phyloP scores from a whole-genome alignment of 2,329 filamentous ascomycete genomes.

The Aureobasidium sp. region DNA sequence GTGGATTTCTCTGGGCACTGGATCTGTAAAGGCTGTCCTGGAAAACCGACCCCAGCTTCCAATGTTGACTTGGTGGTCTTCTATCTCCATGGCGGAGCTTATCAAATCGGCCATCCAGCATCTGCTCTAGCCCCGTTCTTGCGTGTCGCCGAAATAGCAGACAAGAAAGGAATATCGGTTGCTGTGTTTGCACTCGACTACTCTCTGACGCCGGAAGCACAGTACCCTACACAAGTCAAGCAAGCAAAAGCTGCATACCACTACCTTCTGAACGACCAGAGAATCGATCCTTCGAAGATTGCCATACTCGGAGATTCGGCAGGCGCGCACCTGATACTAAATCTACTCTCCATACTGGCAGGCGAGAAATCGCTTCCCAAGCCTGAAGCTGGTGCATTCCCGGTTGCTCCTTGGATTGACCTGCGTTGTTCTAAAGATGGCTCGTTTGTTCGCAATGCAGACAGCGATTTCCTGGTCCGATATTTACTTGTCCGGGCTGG shows the following conservation, averaged over 20 bases:
- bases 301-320: neutral
- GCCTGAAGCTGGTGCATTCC: neutral
- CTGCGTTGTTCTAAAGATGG: neutral
- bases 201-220: constrained; percentile 10
- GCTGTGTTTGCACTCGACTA: constrained; percentile 13
- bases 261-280: neutral
- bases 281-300: neutral
- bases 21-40: neutral
- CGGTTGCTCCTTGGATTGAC: constrained; percentile 12
- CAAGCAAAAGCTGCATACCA: constrained; percentile 8
- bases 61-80: constrained; percentile 6
- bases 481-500: neutral
- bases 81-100: constrained; percentile 14
- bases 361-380: neutral
- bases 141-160: constrained; percentile 5
- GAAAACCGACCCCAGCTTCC: neutral
- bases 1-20: neutral
- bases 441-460: constrained; percentile 3
- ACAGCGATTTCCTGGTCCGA: neutral
- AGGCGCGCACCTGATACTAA: neutral
- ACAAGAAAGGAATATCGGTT: neutral
- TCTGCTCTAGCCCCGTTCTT: neutral
- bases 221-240: constrained; percentile 2
- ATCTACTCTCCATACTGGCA: neutral
- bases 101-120: constrained; percentile 1